Evolutionary conservation across 257 asterid species (phyloP).

Genomic region (Coffea eugenioides): DNA sequence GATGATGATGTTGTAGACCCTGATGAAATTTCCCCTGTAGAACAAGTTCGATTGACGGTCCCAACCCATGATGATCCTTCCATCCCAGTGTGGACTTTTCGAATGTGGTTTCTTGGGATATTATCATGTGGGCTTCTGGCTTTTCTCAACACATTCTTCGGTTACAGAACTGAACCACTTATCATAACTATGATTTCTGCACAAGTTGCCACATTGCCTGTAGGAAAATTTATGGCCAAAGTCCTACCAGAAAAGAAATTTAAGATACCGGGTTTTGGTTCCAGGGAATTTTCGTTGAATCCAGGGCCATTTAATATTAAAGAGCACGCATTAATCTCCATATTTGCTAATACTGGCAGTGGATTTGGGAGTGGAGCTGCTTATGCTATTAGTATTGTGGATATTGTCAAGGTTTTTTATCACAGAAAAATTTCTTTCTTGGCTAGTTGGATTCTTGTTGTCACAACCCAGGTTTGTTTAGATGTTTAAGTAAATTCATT

Average conservation of each 20-base stretch:
- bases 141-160: conserved; percentile 73
- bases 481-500: too few relatives aligned
- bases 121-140: conserved; percentile 64
- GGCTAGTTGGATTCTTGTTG: conserved; percentile 47
- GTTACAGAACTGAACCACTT: conserved; percentile 64
- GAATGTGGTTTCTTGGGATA: conserved; percentile 79
- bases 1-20: neutral
- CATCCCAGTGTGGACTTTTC: conserved; percentile 82
- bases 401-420: conserved; percentile 63
- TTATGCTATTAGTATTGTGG: conserved; percentile 70
- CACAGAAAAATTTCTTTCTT: conserved; percentile 51
- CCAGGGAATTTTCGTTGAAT: conserved; percentile 49
- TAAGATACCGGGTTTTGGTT: conserved; percentile 44
- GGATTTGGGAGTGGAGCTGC: conserved; percentile 81
- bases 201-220: conserved; percentile 60
- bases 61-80: conserved; percentile 61
- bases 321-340: conserved; percentile 75
- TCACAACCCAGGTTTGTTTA: conserved; percentile 47
- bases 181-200: conserved; percentile 67
- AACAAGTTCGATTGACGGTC: conserved; percentile 70
- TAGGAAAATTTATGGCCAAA: conserved; percentile 82
- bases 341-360: conserved; percentile 74
- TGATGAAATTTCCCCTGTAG: conserved; percentile 59
- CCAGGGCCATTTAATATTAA: conserved; percentile 86
- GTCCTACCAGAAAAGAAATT: conserved; percentile 48